A percentile compares a stretch with the other conserved stretches of the same genome.
Evolutionary conservation across 2,329 filamentous ascomycete species (phyloP).

Genomic region (Ophiostoma perfectum): DNA sequence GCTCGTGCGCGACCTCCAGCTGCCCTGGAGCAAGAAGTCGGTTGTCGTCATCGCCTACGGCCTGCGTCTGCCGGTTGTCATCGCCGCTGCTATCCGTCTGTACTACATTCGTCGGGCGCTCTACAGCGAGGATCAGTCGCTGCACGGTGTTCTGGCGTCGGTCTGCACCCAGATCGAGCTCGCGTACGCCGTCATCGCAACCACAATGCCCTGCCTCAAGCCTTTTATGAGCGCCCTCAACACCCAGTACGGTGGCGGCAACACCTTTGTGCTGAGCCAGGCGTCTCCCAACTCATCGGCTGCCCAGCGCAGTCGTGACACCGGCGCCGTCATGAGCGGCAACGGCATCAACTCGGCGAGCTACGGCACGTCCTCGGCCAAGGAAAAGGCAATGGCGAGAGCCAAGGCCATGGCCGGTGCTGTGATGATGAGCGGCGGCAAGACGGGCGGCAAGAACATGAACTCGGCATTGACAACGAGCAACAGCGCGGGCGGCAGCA

Average conservation of each 20-base stretch:
- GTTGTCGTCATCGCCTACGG: constrained; percentile 39
- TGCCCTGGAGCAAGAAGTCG: constrained; percentile 35
- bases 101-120: constrained; percentile 34
- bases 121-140: constrained; percentile 34
- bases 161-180: constrained; percentile 40
- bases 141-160: constrained; percentile 34
- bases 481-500: neutral
- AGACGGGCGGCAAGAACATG: neutral
- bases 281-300: constrained; percentile 13
- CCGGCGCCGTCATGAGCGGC: neutral
- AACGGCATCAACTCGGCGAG: constrained; percentile 10
- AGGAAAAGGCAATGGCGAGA: neutral
- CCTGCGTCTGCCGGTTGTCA: constrained; percentile 39
- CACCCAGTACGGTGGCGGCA: constrained; percentile 32
- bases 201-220: constrained; percentile 40
- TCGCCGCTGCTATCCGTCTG: constrained; percentile 37
- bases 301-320: constrained; percentile 18
- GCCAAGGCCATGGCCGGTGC: constrained; percentile 20
- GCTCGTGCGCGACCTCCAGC: constrained; percentile 37
- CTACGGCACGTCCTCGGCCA: neutral
- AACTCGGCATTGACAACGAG: neutral
- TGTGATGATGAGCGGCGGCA: constrained; percentile 16
- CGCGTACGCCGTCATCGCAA: constrained; percentile 38
- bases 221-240: constrained; percentile 39
- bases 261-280: constrained; percentile 22